These are phyloP conservation scores for Umbilicus rupestris DNA, from an alignment of 164 flowering plant species.

Conservation along the genomic window DNA sequence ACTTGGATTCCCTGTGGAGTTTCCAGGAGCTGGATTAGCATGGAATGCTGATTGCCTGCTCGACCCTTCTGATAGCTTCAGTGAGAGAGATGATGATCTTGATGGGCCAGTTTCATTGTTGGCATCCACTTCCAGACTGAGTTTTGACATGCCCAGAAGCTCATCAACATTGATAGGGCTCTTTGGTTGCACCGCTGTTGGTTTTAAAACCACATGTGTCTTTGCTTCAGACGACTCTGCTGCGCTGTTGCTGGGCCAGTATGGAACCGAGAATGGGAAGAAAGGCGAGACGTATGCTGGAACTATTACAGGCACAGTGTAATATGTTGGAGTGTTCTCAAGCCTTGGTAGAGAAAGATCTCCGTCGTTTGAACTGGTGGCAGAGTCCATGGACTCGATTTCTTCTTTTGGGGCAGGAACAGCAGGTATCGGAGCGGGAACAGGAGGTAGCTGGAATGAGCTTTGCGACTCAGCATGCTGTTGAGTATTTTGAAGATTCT, in stretches of 20 bases:
- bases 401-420: conserved; percentile 56
- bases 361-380: conserved; percentile 54
- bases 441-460: conserved; percentile 12
- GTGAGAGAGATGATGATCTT: conserved; percentile 41
- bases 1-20: conserved; percentile 35
- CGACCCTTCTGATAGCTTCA: conserved; percentile 50
- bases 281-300: conserved; percentile 61
- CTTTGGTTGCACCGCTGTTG: conserved; percentile 69
- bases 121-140: conserved; percentile 54
- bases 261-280: conserved; percentile 48
- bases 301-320: conserved; percentile 33
- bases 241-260: conserved; percentile 33
- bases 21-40: conserved; percentile 40
- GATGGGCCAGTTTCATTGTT: conserved; percentile 22
- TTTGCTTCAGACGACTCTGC: conserved; percentile 35
- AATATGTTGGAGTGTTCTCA: conserved; percentile 35
- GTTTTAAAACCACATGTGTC: conserved; percentile 67
- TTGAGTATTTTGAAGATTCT: conserved; percentile 30
- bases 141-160: conserved; percentile 71
- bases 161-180: conserved; percentile 76
- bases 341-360: conserved; percentile 27
- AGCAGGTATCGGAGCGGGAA: conserved; percentile 19
- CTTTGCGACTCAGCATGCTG: conserved; percentile 33
- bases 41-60: conserved; percentile 77
- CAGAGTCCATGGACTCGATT: conserved; percentile 77